phyloP scores from a whole-genome alignment of 306 rosid species.

The Fragaria ananassa region DNA sequence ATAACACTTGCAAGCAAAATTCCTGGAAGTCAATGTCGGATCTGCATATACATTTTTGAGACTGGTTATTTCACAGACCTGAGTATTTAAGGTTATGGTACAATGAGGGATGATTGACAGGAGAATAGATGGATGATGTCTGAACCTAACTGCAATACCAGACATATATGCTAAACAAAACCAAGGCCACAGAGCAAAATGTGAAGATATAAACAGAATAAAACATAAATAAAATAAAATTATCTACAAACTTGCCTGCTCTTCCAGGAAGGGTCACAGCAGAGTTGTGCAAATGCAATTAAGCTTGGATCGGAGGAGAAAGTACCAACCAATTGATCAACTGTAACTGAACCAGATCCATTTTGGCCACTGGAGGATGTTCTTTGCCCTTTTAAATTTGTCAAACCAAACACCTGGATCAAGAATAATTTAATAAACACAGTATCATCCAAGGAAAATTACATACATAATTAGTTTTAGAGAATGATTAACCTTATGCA shows the following conservation, averaged over 20 bases:
- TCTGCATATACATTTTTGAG: slow-evolving; percentile 46
- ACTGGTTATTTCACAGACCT: slow-evolving; percentile 14
- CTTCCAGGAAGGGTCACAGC: slow-evolving; percentile 85
- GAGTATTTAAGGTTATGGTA: not conserved
- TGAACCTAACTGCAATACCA: not conserved
- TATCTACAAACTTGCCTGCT: slow-evolving; percentile 47
- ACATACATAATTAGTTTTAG: not conserved
- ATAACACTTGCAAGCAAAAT: slow-evolving; percentile 97
- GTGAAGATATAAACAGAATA: not conserved
- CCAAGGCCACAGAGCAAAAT: not conserved
- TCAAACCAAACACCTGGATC: slow-evolving; percentile 80
- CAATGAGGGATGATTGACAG: not conserved
- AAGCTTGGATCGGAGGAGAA: slow-evolving; percentile 98
- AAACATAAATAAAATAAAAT: not conserved
- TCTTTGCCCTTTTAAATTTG: slow-evolving; percentile 53
- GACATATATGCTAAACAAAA: not conserved
- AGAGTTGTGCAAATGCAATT: slow-evolving; percentile 93
- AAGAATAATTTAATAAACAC: slow-evolving; percentile 28
- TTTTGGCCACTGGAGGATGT: slow-evolving; percentile 27
- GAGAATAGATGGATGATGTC: not conserved
- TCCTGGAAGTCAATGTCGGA: slow-evolving; percentile 87
- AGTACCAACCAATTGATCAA: slow-evolving; percentile 89
- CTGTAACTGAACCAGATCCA: slow-evolving; percentile 68
- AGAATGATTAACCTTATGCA: slow-evolving; percentile 75
- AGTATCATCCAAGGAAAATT: not conserved